Evolutionary conservation across 306 rosid genomes (phyloP).

Genomic region (Castanospermum australe): DNA sequence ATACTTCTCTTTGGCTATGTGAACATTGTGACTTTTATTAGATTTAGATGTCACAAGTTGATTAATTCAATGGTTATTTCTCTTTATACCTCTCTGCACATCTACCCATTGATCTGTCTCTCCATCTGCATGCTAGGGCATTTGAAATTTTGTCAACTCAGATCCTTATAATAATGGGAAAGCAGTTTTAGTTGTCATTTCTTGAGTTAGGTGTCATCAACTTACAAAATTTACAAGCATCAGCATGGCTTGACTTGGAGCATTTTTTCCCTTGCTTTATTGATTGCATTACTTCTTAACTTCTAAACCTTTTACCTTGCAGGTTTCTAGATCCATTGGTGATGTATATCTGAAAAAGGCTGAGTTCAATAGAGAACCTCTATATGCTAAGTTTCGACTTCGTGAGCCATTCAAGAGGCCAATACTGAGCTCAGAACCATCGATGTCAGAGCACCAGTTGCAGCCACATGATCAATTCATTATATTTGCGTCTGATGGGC

Average conservation of each 20-base stretch:
- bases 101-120: not conserved
- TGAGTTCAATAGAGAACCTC: conserved; percentile 73
- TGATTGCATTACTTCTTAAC: not conserved
- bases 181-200: not conserved
- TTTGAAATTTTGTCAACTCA: not conserved
- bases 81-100: not conserved
- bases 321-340: conserved; percentile 75
- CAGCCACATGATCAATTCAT: conserved; percentile 63
- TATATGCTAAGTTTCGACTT: conserved; percentile 64
- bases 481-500: conserved; percentile 82
- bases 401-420: conserved; percentile 62
- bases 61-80: not conserved
- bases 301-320: conserved; percentile 22
- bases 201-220: not conserved
- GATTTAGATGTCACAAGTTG: not conserved
- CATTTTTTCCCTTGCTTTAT: not conserved
- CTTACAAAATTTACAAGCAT: not conserved
- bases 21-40: not conserved
- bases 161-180: not conserved
- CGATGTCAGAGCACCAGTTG: conserved; percentile 54
- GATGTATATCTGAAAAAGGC: conserved; percentile 67
- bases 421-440: conserved; percentile 62
- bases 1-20: not conserved
- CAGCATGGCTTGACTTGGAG: not conserved
- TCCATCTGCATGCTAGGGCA: not conserved